phyloP scores from a whole-genome alignment of 1,139 yeast genomes.

The Magnusiomyces sp. region DNA sequence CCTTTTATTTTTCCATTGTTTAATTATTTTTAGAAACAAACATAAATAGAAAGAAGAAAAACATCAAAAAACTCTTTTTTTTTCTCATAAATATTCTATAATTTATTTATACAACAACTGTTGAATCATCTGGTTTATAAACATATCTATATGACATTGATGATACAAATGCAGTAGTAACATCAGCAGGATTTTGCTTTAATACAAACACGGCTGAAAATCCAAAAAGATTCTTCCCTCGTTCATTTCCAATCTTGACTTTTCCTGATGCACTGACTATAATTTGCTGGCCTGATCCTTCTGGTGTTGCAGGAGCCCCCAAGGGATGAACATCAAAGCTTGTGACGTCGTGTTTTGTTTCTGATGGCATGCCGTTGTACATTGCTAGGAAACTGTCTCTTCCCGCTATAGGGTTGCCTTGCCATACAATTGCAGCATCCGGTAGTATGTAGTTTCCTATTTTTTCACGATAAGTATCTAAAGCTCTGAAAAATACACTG shows the following conservation, averaged over 20 bases:
- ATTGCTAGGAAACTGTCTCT: constrained; percentile 28
- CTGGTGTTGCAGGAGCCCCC: constrained; percentile 17
- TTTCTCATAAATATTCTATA: neutral
- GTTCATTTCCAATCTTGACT: constrained; percentile 27
- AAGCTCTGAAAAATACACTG: neutral
- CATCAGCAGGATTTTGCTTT: constrained; percentile 18
- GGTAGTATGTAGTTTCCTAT: neutral
- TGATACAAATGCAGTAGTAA: constrained; percentile 19
- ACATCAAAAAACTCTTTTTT: neutral
- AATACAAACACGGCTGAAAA: constrained; percentile 29
- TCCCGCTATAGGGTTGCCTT: constrained; percentile 35
- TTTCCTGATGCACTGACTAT: constrained; percentile 27
- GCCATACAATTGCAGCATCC: constrained; percentile 30
- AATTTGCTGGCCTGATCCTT: constrained; percentile 17
- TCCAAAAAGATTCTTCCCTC: constrained; percentile 26
- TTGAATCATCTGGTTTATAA: constrained; percentile 28
- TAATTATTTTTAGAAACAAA: no score
- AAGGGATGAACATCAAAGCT: constrained; percentile 32
- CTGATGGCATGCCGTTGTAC: constrained; percentile 26
- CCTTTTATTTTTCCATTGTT: no score
- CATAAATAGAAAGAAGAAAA: no score
- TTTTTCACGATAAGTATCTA: neutral
- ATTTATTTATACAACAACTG: constrained; percentile 16
- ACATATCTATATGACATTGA: constrained; percentile 30
- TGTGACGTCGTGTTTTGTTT: constrained; percentile 27